Conservation (phyloP, 768 basidiomycete genomes). For the Leccinum subtestaceum region DNA sequence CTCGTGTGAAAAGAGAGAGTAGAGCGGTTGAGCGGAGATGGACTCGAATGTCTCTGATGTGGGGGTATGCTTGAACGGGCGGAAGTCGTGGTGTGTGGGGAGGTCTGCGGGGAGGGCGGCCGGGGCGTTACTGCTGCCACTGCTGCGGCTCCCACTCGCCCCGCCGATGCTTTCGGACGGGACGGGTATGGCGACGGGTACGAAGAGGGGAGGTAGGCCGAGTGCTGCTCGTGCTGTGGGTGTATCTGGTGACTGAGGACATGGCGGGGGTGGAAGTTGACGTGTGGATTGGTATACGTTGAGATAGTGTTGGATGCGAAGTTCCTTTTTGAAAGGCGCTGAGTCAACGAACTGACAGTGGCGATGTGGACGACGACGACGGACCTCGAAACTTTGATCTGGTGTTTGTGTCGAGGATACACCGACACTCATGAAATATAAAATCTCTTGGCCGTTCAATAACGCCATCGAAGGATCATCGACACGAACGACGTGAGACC, state of each 20-base stretch:
- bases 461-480: conserved; percentile 10
- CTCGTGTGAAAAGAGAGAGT: conserved; percentile 40
- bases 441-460: conserved; percentile 12
- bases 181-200: conserved; percentile 35
- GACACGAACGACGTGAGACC: background rate
- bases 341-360: too few species aligned
- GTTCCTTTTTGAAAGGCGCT: conserved; percentile 41
- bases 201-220: conserved; percentile 50
- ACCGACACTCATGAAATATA: conserved; percentile 31
- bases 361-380: background rate
- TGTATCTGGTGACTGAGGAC: conserved; percentile 46
- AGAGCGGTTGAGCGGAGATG: conserved; percentile 39
- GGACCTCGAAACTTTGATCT: conserved; percentile 31
- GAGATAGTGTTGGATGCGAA: conserved; percentile 53
- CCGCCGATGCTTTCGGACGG: conserved; percentile 2
- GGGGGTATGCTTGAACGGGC: conserved; percentile 17
- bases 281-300: conserved; percentile 46
- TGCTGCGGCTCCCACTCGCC: background rate
- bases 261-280: conserved; percentile 43
- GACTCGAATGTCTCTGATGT: conserved; percentile 33
- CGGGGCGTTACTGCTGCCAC: background rate
- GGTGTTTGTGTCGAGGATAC: conserved; percentile 9
- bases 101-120: conserved; percentile 16
- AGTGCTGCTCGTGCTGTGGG: conserved; percentile 42
- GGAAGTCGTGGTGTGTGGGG: conserved; percentile 26